Evolutionary conservation across 305 asterid species (phyloP).

Genomic region (Fraxinus floribunda): DNA sequence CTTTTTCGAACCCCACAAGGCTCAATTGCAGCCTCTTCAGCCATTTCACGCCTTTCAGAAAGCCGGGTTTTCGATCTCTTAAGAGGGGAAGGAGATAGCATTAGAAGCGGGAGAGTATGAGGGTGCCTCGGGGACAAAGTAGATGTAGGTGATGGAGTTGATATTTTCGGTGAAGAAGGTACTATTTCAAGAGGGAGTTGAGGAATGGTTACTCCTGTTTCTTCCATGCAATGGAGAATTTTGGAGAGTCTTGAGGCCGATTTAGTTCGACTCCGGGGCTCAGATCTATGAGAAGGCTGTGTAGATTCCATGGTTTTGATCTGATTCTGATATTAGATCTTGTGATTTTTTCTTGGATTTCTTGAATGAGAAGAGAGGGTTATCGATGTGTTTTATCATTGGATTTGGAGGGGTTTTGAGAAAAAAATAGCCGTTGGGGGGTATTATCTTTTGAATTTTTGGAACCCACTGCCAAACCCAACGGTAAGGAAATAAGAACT

Average conservation of each 20-base stretch:
- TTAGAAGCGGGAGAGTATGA: constrained; percentile 51
- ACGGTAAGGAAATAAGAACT: constrained; percentile 33
- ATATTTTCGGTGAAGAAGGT: constrained; percentile 55
- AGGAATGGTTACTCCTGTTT: constrained; percentile 43
- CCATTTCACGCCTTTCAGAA: constrained; percentile 44
- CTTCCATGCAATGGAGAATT: constrained; percentile 55
- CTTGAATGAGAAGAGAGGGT: constrained; percentile 7
- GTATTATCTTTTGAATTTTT: constrained; percentile 21
- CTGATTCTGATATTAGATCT: not conserved
- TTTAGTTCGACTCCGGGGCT: constrained; percentile 51
- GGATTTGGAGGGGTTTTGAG: constrained; percentile 16
- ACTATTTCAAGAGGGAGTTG: constrained; percentile 63
- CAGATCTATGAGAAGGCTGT: constrained; percentile 45
- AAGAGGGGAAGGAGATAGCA: constrained; percentile 67
- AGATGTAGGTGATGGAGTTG: constrained; percentile 50
- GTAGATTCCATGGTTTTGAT: constrained; percentile 49
- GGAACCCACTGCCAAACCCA: constrained; percentile 14
- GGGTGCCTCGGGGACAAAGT: constrained; percentile 57
- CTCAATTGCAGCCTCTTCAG: constrained; percentile 50
- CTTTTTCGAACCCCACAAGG: constrained; percentile 39
- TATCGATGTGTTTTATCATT: not conserved
- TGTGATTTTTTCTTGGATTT: constrained; percentile 12
- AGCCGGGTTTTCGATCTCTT: constrained; percentile 55
- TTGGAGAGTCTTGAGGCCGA: constrained; percentile 66
- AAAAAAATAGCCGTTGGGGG: constrained; percentile 45